A percentile compares a stretch with the other conserved stretches of the same genome.
Evolutionary conservation across 495 filamentous ascomycete species (phyloP).

Genomic region (Barbatosphaeria neglecta): DNA sequence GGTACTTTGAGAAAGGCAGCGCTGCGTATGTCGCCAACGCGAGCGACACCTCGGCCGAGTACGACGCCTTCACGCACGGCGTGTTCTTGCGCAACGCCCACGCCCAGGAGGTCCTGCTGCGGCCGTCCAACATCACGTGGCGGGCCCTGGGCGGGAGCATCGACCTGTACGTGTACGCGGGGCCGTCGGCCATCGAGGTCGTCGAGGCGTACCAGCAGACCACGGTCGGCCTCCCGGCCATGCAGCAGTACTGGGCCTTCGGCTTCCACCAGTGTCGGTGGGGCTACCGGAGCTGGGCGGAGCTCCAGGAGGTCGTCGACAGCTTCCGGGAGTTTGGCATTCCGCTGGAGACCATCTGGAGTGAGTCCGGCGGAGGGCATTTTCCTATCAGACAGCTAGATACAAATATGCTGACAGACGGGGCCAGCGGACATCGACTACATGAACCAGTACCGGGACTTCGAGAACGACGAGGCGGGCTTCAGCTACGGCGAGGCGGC

Average conservation of each 20-base stretch:
- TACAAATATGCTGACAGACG: too few species aligned
- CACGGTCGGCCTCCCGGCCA: slow-evolving; percentile 55
- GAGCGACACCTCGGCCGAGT: too few species aligned
- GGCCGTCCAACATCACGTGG: slow-evolving; percentile 64
- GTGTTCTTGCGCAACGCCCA: slow-evolving; percentile 77
- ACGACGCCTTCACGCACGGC: slow-evolving; percentile 58
- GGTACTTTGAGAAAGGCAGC: too few species aligned
- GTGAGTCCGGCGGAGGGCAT: too few species aligned
- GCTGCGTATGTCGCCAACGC: too few species aligned
- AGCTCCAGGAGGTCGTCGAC: slow-evolving; percentile 66
- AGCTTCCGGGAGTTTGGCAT: slow-evolving; percentile 70
- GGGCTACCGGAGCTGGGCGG: slow-evolving; percentile 65
- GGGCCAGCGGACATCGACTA: slow-evolving; percentile 81
- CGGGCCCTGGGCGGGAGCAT: slow-evolving; percentile 71
- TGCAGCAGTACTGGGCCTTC: slow-evolving; percentile 81
- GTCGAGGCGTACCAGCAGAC: slow-evolving; percentile 61
- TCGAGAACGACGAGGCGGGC: slow-evolving; percentile 59
- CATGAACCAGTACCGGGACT: slow-evolving; percentile 52
- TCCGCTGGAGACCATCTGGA: slow-evolving; percentile 84
- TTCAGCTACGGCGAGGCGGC: slow-evolving; percentile 55
- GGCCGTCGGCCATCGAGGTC: slow-evolving; percentile 60
- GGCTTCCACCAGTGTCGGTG: slow-evolving; percentile 80
- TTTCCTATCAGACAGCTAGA: too few species aligned
- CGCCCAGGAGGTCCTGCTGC: slow-evolving; percentile 82
- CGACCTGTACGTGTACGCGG: slow-evolving; percentile 76